phyloP scores from a whole-genome alignment of 805 yeast species.

The Yamadazyma endophytica region DNA sequence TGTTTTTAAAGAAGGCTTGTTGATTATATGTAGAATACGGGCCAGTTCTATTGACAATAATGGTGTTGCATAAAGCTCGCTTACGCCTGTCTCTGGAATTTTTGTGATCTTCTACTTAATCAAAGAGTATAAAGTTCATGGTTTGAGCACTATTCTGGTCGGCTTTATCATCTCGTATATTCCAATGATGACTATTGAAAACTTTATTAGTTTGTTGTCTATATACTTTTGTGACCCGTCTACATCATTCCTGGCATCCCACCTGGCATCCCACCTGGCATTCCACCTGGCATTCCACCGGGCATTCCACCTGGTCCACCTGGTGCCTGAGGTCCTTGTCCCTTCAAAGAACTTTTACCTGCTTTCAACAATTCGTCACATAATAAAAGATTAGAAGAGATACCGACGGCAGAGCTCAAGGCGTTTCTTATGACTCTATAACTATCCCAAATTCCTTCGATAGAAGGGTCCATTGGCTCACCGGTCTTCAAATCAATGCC shows the following conservation, averaged over 20 bases:
- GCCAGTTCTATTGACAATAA: too few species aligned
- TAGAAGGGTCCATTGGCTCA: constrained; percentile 91
- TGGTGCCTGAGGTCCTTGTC: constrained; percentile 32
- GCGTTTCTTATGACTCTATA: constrained; percentile 93
- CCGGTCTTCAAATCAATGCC: constrained; percentile 91
- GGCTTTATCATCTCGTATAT: too few species aligned
- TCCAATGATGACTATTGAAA: too few species aligned
- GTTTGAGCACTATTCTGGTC: too few species aligned
- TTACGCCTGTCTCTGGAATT: too few species aligned
- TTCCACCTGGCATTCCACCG: constrained; percentile 4
- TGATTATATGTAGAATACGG: too few species aligned
- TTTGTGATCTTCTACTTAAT: too few species aligned
- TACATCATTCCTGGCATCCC: constrained; percentile 5
- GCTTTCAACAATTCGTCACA: constrained; percentile 98
- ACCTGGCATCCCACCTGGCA: constrained; percentile 10
- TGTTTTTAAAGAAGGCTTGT: too few species aligned
- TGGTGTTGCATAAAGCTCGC: too few species aligned
- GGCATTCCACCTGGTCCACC: constrained; percentile 18
- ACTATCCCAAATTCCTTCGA: constrained; percentile 96
- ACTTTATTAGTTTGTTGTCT: too few species aligned
- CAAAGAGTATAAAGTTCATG: too few species aligned
- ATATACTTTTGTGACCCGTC: too few species aligned
- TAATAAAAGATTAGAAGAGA: constrained; percentile 83
- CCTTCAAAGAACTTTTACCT: constrained; percentile 88
- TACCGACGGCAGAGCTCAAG: constrained; percentile 86